These are phyloP conservation scores for Penicillium pulvis DNA, from an alignment of 495 filamentous ascomycete species.

Conservation along the genomic window DNA sequence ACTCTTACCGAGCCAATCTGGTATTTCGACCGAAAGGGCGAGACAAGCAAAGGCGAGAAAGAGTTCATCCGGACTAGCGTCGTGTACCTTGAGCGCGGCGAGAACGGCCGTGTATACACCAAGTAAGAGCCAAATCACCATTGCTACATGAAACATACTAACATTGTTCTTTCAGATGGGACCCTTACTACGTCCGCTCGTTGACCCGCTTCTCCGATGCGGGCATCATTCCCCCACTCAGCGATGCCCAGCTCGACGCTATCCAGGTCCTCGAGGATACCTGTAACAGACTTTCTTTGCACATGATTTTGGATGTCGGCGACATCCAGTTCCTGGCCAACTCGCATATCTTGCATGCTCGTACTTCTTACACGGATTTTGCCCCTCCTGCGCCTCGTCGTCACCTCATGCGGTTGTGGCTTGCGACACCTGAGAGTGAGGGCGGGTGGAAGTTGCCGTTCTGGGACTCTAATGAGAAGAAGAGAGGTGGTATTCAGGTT, in stretches of 20 bases:
- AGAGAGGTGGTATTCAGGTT: constrained; percentile 85
- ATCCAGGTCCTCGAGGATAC: constrained; percentile 66
- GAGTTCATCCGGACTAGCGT: constrained; percentile 74
- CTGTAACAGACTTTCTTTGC: constrained; percentile 63
- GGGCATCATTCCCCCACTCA: constrained; percentile 68
- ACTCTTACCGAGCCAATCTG: constrained; percentile 76
- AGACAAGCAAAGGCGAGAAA: constrained; percentile 71
- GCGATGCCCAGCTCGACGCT: constrained; percentile 63
- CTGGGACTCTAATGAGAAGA: constrained; percentile 77
- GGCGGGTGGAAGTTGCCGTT: constrained; percentile 87
- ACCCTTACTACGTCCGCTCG: constrained; percentile 76
- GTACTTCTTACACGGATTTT: constrained; percentile 69
- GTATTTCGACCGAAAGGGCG: constrained; percentile 96
- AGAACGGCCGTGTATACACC: constrained; percentile 54
- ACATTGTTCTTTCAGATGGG: constrained; percentile 59
- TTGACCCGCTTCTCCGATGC: constrained; percentile 64
- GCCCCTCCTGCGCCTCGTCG: constrained; percentile 62
- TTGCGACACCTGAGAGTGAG: constrained; percentile 76
- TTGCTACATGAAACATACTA: constrained; percentile 1
- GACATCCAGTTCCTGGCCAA: constrained; percentile 80
- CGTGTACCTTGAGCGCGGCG: constrained; percentile 67
- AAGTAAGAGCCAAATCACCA: constrained; percentile 39
- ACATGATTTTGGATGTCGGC: constrained; percentile 78
- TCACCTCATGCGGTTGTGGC: constrained; percentile 85
- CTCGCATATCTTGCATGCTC: constrained; percentile 67